Evolutionary conservation across 2,329 filamentous ascomycete genomes (phyloP), one percentile per base, ranked within the genome.

Genomic region (Gaeumannomyces sp.): DNA sequence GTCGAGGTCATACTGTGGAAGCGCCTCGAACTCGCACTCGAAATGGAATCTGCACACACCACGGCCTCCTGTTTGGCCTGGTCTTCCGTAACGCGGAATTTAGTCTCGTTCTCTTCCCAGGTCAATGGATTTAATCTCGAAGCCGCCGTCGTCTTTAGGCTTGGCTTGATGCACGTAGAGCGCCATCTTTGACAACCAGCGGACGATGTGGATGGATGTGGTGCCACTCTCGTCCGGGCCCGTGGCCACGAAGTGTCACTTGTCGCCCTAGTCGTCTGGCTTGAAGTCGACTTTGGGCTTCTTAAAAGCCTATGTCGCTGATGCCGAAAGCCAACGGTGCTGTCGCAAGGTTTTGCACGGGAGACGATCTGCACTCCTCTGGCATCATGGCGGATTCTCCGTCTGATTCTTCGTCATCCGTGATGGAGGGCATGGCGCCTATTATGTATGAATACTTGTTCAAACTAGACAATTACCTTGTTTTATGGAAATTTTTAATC

Each of bases 41-140:
- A 29, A 6, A 16, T 60, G 59, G 19, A 19, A n/a, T 7, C 59
- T 60, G 27, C 11, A 33, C 27, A 60, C n/a, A 28, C 16, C 11
- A 35, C 59, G 14, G 28, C 59, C 19, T 60, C 59, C 29, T 60
- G 31, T 22, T 60, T 60, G 2, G 59, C 59, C 35, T 60, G 59
- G 7, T 31, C 27, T n/a, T 60, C 59, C 27, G 59, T 31, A 10
- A 60, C 19, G 27, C 29, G 29, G 22, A 60, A 14, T 3, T 14
- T 4, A 1, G 19, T 29, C n/a, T 31, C 2, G 25, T 11, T 31
- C 28, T 60, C 33, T 28, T 60, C 59, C 59, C 59, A 60, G 28
- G 27, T 60, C 13, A 60, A 60, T n/a, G 5, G 16, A 33, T 3
- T 60, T 28, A 28, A 31, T 22, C 59, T 19, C 35, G 59, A 19